A percentile compares a stretch with the other conserved stretches of the same genome.
Conservation (phyloP, 345 rosid genomes). For the Eucalyptus caleyi region DNA sequence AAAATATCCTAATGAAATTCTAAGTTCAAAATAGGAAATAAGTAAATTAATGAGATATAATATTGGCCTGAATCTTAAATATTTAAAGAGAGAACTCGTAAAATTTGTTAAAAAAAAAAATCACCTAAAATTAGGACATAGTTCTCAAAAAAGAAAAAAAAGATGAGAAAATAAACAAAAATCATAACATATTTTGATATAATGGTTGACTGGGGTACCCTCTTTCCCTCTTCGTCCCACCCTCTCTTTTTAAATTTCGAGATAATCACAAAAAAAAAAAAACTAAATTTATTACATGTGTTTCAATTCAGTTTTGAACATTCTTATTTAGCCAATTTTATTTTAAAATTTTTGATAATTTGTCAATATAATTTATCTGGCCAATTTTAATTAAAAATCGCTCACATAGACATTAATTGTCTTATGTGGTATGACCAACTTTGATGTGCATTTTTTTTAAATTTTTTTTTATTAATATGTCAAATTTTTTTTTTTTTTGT, state of each 20-base stretch:
- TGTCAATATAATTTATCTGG: accelerated
- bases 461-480: too few species aligned
- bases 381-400: too few species aligned
- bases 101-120: neutral
- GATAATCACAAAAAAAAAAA: too few species aligned
- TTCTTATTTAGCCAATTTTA: accelerated
- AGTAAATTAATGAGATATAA: too few species aligned
- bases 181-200: neutral
- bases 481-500: too few species aligned
- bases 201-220: neutral
- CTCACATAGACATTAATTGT: too few species aligned
- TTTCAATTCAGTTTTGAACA: accelerated
- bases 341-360: accelerated
- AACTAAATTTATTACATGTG: accelerated
- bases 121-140: neutral
- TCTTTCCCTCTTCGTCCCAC: neutral
- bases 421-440: neutral
- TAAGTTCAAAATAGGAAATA: neutral
- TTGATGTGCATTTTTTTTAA: too few species aligned
- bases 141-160: neutral
- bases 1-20: neutral
- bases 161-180: neutral
- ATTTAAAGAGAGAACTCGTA: neutral
- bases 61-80: neutral
- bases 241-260: neutral